A percentile compares a stretch with the other conserved stretches of the same genome.
phyloP scores from a whole-genome alignment of 352 stramenopile genomes.

The Phytophthora aleatoria region DNA sequence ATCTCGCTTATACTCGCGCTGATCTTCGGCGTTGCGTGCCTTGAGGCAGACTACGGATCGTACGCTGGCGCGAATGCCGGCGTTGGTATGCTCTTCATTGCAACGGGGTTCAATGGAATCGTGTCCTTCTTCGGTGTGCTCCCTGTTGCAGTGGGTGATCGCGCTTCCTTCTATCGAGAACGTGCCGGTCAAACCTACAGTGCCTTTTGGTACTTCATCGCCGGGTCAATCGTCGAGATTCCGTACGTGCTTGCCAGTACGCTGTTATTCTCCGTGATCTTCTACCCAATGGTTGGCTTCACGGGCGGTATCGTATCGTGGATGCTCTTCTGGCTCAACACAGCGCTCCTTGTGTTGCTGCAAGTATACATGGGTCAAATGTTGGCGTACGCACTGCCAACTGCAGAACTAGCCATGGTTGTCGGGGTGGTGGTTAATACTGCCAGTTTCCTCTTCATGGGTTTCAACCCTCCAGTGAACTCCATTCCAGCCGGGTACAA shows the following conservation, averaged over 20 bases:
- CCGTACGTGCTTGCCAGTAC: conserved; percentile 52
- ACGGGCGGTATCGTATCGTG: conserved; percentile 34
- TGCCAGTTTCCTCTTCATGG: conserved; percentile 80
- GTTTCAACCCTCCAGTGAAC: conserved; percentile 66
- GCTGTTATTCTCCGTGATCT: conserved; percentile 53
- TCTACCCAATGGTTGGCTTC: conserved; percentile 64
- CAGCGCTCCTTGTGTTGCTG: conserved; percentile 45
- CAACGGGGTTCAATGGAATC: conserved; percentile 83
- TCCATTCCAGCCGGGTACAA: conserved; percentile 55
- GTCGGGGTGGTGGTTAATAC: conserved; percentile 57
- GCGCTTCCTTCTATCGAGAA: conserved; percentile 77
- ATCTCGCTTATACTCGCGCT: conserved; percentile 73
- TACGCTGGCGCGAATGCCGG: conserved; percentile 54
- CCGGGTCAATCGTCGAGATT: conserved; percentile 80
- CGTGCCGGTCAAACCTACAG: conserved; percentile 84
- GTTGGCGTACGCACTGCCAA: conserved; percentile 44
- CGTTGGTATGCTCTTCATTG: conserved; percentile 86
- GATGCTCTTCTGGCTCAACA: conserved; percentile 52
- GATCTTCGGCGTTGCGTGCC: conserved; percentile 82
- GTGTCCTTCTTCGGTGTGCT: conserved; percentile 86
- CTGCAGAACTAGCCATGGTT: conserved; percentile 48
- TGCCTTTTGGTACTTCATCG: conserved; percentile 64
- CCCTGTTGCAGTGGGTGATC: conserved; percentile 77
- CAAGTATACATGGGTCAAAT: conserved; percentile 60
- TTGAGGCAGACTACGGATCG: conserved; percentile 49